These are phyloP conservation scores for Sanghuangporus weigelae DNA, from an alignment of 1,284 basidiomycete genomes.

Conservation along the genomic window DNA sequence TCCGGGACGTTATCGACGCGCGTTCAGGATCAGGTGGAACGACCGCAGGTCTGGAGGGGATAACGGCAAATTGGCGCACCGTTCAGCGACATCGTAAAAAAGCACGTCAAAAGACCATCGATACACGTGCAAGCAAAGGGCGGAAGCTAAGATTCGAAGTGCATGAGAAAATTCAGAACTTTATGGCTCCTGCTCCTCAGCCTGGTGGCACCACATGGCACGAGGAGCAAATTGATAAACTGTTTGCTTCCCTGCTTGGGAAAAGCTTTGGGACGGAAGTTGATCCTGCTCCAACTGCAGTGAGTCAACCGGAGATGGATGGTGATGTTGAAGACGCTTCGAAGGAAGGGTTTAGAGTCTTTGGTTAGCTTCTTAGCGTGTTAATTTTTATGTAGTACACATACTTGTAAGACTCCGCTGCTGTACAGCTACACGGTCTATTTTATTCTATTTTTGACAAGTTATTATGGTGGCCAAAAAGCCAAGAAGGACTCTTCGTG, in stretches of 20 bases:
- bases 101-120: slow-evolving; percentile 67
- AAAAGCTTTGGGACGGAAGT: slow-evolving; percentile 45
- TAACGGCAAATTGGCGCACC: slow-evolving; percentile 56
- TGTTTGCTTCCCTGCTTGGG: slow-evolving; percentile 83
- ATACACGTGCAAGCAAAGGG: slow-evolving; percentile 93
- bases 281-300: slow-evolving; percentile 15
- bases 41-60: slow-evolving; percentile 25
- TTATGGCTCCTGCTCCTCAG: slow-evolving; percentile 83
- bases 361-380: slow-evolving; percentile 38
- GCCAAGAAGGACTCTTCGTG: neutral
- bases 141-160: slow-evolving; percentile 84
- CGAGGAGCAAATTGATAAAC: slow-evolving; percentile 89
- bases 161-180: slow-evolving; percentile 91
- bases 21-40: slow-evolving; percentile 35
- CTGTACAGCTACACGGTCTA: neutral
- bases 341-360: slow-evolving; percentile 47
- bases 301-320: slow-evolving; percentile 24
- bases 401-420: neutral
- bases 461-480: neutral
- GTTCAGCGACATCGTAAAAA: slow-evolving; percentile 63
- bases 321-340: slow-evolving; percentile 29
- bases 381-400: neutral
- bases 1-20: slow-evolving; percentile 83
- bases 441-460: neutral
- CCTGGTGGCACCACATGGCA: slow-evolving; percentile 57